phyloP scores from a whole-genome alignment of 2,329 filamentous ascomycete species.

The Epichloe amarillans region DNA sequence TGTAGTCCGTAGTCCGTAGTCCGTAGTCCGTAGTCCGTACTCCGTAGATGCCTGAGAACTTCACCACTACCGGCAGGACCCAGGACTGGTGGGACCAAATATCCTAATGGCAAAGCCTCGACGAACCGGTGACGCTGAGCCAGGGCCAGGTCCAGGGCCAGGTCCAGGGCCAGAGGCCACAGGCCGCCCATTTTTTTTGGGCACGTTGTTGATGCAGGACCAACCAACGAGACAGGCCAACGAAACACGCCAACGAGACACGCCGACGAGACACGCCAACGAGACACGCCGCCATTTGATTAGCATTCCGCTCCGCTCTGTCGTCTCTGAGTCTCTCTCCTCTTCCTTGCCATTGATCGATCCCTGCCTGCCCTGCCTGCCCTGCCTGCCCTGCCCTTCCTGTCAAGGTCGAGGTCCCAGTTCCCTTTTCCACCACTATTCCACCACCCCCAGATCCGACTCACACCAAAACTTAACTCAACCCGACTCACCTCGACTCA shows the following conservation, averaged over 20 bases:
- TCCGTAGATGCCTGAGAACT: too few species aligned
- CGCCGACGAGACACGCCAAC: slow-evolving; percentile 1
- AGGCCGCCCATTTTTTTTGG: too few species aligned
- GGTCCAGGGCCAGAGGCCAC: too few species aligned
- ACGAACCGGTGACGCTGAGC: neutral
- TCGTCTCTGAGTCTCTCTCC: neutral
- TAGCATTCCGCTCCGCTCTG: slow-evolving; percentile 7
- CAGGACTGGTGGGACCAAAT: neutral
- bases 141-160: too few species aligned
- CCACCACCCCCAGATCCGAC: too few species aligned
- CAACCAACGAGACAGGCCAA: slow-evolving; percentile 1
- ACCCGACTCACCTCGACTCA: neutral
- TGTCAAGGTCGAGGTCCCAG: neutral
- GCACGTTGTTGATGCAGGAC: too few species aligned
- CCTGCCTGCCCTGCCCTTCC: neutral
- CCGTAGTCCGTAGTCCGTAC: too few species aligned
- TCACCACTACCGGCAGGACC: neutral
- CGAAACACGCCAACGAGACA: neutral
- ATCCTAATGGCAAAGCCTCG: neutral
- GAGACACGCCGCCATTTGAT: slow-evolving; percentile 7
- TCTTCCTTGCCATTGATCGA: neutral
- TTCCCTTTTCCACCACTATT: neutral
- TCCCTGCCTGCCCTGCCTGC: neutral
- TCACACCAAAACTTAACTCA: neutral
- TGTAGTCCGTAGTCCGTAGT: too few species aligned